Conservation (phyloP, 78 protist genomes). For the Bodo saltans region DNA sequence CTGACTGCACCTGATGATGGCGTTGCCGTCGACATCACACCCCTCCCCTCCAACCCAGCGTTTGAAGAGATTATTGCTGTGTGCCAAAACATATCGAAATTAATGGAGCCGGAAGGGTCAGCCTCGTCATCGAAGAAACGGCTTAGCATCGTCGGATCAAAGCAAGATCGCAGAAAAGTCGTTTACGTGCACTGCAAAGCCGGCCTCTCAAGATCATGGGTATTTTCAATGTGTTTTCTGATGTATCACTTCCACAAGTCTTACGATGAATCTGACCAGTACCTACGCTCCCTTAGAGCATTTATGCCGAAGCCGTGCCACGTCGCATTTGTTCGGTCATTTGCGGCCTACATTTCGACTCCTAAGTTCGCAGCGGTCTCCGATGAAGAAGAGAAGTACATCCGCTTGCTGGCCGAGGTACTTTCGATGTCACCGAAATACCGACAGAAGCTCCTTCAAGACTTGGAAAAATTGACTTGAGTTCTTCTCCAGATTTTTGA, state of each 20-base stretch:
- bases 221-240: not conserved
- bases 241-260: not conserved
- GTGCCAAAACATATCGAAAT: no score
- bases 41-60: no score
- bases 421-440: not conserved
- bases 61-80: no score
- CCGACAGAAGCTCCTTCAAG: not conserved
- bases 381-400: not conserved
- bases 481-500: no score
- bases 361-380: not conserved
- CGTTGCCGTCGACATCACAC: no score
- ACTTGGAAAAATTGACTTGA: not conserved
- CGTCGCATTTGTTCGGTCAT: not conserved
- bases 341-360: not conserved
- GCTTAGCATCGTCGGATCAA: not conserved
- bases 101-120: no score
- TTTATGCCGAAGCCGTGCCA: not conserved
- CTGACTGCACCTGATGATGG: no score
- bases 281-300: not conserved
- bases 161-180: not conserved
- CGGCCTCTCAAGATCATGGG: not conserved
- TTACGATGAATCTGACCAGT: not conserved
- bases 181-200: not conserved
- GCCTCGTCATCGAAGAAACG: not conserved
- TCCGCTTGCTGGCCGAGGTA: not conserved